Base-by-base conservation (phyloP, 345 rosid species). In the Hibiscus tridactylites region DNA sequence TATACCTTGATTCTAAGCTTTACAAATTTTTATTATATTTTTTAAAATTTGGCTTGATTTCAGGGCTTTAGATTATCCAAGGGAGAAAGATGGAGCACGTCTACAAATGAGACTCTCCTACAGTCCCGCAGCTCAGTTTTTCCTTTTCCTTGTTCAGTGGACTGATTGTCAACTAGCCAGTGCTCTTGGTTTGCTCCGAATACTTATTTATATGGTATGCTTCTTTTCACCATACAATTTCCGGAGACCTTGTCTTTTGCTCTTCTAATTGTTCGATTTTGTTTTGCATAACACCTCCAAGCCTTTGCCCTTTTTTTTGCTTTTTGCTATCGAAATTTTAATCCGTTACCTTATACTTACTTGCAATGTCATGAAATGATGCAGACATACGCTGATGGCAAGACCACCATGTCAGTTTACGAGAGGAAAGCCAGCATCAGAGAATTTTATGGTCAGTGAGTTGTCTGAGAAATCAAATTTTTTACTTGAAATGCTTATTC, bases 101-200 rank as follows among this genome's bases (percentile, higher is more conserved):
- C 88, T 94, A 74, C 98, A 94, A 75, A 94, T 94, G 98, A 91
- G 96, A 80, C 80, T 94, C 39, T 94, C 97, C 0, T 91, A 86
- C 70, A 90, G 97, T 77, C 96, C 98, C 2, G 87, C 89, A n/a
- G 96, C 97, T 33, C 93, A 88, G 62, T 77, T 88, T 58, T 85
- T 91, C 70, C 91, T 94, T 42, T 90, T 91, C 74, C 97, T 94
- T 76, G 98, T 91, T 67, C 96, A 90, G 63, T 94, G 98, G 98
- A 91, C 95, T 50, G 91, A 90, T 75, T 94, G 96, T 81, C 84
- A 91, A 78, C 91, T 94, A 0, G 98, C 98, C 37, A 95, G 96
- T 71, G 79, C 93, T 4, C 86, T 94, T 50, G 97, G 98, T 19
- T 85, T 94, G 65, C 94, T 94, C 35, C 88, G 98, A 77, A 82